Percentiles rank a stretch among this genome's conserved stretches.
These are phyloP conservation scores for Setomelanomma holmii DNA, from an alignment of 2,329 filamentous ascomycete genomes.

Conservation along the genomic window DNA sequence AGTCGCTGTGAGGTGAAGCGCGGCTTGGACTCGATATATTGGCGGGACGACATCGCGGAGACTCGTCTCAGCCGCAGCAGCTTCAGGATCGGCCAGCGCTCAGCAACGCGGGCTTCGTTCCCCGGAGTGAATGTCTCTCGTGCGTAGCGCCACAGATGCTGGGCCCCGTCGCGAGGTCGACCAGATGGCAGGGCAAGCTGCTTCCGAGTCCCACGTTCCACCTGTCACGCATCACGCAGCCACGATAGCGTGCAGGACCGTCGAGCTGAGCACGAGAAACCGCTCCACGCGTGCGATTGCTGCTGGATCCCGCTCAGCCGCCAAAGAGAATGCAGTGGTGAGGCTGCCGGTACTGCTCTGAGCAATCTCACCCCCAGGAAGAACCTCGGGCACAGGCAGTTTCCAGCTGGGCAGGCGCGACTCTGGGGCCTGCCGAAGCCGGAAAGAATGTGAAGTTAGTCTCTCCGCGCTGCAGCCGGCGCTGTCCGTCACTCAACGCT, in stretches of 20 bases:
- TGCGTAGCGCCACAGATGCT: slow-evolving; percentile 12
- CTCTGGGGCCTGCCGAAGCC: slow-evolving; percentile 5
- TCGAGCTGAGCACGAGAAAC: neutral
- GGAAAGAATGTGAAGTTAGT: slow-evolving; percentile 7
- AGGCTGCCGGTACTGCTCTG: neutral
- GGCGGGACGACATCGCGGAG: neutral
- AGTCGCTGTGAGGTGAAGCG: neutral
- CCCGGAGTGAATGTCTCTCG: slow-evolving; percentile 8
- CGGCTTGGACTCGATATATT: slow-evolving; percentile 6
- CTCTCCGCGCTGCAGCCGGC: slow-evolving; percentile 1
- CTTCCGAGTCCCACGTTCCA: slow-evolving; percentile 25
- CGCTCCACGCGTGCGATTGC: neutral
- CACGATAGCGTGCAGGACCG: neutral
- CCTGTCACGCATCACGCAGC: slow-evolving; percentile 3
- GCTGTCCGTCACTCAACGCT: slow-evolving; percentile 13
- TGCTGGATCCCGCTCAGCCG: neutral
- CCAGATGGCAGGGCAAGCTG: slow-evolving; percentile 14
- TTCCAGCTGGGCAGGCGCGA: slow-evolving; percentile 11
- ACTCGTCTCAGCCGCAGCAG: slow-evolving; percentile 5
- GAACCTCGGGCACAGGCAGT: slow-evolving; percentile 14
- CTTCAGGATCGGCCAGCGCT: neutral
- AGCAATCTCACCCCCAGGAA: neutral
- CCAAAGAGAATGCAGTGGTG: neutral
- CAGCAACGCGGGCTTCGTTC: neutral
- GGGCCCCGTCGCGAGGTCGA: too few species aligned